Base-by-base conservation (phyloP, 2,329 filamentous ascomycete genomes). In the Sclerotinia spermophila region DNA sequence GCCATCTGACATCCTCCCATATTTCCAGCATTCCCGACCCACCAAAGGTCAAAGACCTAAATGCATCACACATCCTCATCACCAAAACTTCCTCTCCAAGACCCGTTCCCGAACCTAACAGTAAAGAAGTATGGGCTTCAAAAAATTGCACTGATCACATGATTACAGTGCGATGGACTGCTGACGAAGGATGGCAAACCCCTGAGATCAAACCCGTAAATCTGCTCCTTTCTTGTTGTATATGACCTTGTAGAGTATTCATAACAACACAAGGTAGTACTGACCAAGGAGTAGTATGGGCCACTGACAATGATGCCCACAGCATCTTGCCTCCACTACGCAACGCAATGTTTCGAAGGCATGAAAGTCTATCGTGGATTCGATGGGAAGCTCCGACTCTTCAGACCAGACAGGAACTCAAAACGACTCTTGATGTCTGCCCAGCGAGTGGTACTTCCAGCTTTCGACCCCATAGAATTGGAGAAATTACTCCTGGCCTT, bases 331-430 rank as follows among this genome's bases (percentile, higher is more conserved):
- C 62, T 73, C 21, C 72, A 73, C 59, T 73, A 73, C 53, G 71
- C 69, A 30, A 72, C 67, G n/a, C 69, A 70, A 64, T 72, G 71
- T 56, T 72, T 73, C 33, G 72, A 73, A 45, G 74, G 74, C 38
- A 84, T 90, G 82, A 96, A 96, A 82, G 87, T 88, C 51, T 96
- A 93, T 85, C 90, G 93, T 59, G 93, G 93, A 69, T 86, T 83
- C 69, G 68, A 70, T 65, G 67, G 56, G 13, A 69, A 69, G 55
- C 58, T 62, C 7, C 67, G 67, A 24, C 40, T 64, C 33, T 69
- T 69, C 45, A 30, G 58, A 13, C 67, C 67, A 87, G 66, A 71
- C 30, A 72, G 67, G 51, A 91, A 91, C 78, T 85, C 85, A 75
- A 82, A 59, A 27, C 72, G 77, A 58, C 67, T 79, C 84, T 73